Percentiles rank a stretch among this genome's conserved stretches.
These are phyloP conservation scores for Globisporangium solare DNA, from an alignment of 352 stramenopile genomes.

Conservation along the genomic window DNA sequence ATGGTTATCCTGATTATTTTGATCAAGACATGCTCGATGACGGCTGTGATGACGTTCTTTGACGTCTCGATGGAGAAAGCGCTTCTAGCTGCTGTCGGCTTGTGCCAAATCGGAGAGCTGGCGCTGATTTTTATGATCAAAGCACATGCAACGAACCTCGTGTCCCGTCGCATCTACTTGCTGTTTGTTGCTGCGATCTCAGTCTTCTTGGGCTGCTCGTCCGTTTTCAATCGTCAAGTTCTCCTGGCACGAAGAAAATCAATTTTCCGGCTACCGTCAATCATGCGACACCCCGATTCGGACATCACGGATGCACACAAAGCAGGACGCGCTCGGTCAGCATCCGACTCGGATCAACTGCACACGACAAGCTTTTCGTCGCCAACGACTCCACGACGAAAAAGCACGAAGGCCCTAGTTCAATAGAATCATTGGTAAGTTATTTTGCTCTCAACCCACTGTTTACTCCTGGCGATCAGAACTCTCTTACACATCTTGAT, in stretches of 20 bases:
- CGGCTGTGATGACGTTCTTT: slow-evolving; percentile 78
- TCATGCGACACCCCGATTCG: slow-evolving; percentile 15
- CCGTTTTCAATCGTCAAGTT: slow-evolving; percentile 69
- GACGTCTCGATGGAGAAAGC: slow-evolving; percentile 67
- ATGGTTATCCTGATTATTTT: slow-evolving; percentile 76
- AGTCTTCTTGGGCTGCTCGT: slow-evolving; percentile 80
- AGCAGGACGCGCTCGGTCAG: slow-evolving; percentile 12
- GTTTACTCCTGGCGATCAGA: not conserved
- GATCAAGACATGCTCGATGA: slow-evolving; percentile 78
- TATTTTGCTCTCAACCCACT: not conserved
- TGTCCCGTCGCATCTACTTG: slow-evolving; percentile 78
- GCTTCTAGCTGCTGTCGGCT: slow-evolving; percentile 61
- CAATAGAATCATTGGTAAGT: slow-evolving; percentile 4
- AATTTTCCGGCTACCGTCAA: slow-evolving; percentile 50
- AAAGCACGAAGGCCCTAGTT: slow-evolving; percentile 19
- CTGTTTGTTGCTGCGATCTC: slow-evolving; percentile 78
- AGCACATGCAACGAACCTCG: slow-evolving; percentile 73
- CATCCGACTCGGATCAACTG: slow-evolving; percentile 23
- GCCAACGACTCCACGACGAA: slow-evolving; percentile 22
- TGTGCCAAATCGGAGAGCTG: slow-evolving; percentile 84
- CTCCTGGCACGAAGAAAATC: slow-evolving; percentile 57
- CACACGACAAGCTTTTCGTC: slow-evolving; percentile 24
- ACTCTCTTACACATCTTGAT: not conserved
- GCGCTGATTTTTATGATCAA: slow-evolving; percentile 91
- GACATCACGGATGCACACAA: slow-evolving; percentile 12